Conservation (phyloP, 2,329 filamentous ascomycete genomes). For the Raffaelea deltoideospora region DNA sequence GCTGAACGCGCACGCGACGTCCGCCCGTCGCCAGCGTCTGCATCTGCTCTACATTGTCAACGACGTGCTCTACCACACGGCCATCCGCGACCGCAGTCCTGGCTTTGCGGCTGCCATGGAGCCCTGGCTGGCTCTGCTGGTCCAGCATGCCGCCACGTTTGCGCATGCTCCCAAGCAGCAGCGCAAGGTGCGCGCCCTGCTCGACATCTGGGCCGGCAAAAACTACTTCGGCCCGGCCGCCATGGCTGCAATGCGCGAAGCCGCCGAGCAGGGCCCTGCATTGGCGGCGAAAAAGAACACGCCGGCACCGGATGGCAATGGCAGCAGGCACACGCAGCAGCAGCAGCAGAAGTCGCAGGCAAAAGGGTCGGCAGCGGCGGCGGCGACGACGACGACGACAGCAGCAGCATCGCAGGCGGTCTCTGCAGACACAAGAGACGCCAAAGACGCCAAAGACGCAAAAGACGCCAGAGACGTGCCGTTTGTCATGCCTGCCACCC, state of each 20-base stretch:
- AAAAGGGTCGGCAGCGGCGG: conserved; percentile 13
- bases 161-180: conserved; percentile 49
- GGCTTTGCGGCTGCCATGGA: conserved; percentile 42
- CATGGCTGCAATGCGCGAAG: conserved; percentile 42
- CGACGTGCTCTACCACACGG: conserved; percentile 60
- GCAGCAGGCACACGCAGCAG: conserved; percentile 15
- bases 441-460: no score
- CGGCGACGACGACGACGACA: conserved; percentile 4
- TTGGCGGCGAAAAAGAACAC: no score
- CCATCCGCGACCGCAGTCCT: conserved; percentile 31
- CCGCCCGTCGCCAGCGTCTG: conserved; percentile 50
- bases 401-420: neutral
- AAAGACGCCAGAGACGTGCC: conserved; percentile 41
- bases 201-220: conserved; percentile 57
- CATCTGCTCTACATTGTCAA: conserved; percentile 67
- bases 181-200: conserved; percentile 45
- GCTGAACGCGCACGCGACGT: no score
- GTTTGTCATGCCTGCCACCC: conserved; percentile 57
- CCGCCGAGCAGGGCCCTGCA: conserved; percentile 24
- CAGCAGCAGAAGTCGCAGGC: neutral
- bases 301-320: no score
- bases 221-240: conserved; percentile 40
- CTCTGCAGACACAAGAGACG: no score
- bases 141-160: conserved; percentile 41
- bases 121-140: conserved; percentile 44